These are phyloP conservation scores for Rhodotorula babjevae DNA, from an alignment of 768 basidiomycete genomes.

Conservation along the genomic window DNA sequence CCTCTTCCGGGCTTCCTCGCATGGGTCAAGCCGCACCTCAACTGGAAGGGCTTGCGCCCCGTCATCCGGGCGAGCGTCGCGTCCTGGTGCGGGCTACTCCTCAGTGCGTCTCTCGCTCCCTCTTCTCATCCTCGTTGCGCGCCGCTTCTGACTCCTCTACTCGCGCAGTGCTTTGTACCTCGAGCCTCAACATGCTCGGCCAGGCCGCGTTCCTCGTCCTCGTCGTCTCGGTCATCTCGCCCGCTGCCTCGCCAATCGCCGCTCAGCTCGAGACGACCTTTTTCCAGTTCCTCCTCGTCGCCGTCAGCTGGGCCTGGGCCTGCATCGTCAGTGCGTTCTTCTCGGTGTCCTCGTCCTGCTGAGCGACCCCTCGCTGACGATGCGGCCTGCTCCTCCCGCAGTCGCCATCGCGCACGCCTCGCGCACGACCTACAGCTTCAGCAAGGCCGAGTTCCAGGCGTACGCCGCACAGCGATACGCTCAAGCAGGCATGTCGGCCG, in stretches of 20 bases:
- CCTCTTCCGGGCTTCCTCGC: constrained; percentile 11
- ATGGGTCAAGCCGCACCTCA: constrained; percentile 28
- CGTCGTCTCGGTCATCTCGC: constrained; percentile 28
- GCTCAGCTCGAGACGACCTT: constrained; percentile 26
- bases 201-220: constrained; percentile 34
- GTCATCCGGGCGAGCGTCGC: constrained; percentile 27
- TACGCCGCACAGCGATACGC: constrained; percentile 7
- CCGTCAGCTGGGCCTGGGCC: constrained; percentile 21
- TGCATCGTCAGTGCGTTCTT: constrained; percentile 14
- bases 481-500: constrained; percentile 1
- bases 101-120: constrained; percentile 4
- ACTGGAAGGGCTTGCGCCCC: constrained; percentile 34
- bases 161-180: constrained; percentile 6
- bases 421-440: neutral
- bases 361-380: too few species aligned
- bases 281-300: constrained; percentile 31
- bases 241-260: constrained; percentile 17
- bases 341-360: too few species aligned
- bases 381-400: neutral
- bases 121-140: too few species aligned
- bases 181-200: constrained; percentile 17
- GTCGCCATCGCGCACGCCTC: constrained; percentile 33
- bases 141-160: too few species aligned
- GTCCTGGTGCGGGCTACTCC: constrained; percentile 34
- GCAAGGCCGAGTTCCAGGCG: constrained; percentile 7